Conservation (phyloP, 225 moss, liverwort and hornwort species). For the Marchantia polymorpha region DNA sequence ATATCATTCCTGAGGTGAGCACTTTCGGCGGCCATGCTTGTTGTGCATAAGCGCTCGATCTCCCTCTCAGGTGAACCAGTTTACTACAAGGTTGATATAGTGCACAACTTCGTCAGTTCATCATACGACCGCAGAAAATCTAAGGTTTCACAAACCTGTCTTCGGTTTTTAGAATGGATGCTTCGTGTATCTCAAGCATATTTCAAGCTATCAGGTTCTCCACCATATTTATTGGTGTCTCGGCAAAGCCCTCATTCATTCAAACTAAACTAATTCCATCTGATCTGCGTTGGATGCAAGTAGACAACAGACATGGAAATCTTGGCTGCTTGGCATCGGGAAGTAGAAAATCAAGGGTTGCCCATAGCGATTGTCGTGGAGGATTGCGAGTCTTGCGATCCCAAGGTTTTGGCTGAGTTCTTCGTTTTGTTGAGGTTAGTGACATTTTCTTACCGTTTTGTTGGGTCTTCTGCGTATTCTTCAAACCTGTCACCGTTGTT, state of each 20-base stretch:
- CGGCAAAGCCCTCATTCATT: neutral
- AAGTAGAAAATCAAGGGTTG: constrained; percentile 55
- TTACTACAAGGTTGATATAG: neutral
- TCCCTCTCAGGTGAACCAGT: neutral
- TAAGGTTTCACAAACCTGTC: too few relatives aligned
- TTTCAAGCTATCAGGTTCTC: neutral
- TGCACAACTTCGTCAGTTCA: neutral
- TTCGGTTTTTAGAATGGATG: too few relatives aligned
- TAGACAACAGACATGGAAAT: constrained; percentile 99
- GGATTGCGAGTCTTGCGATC: constrained; percentile 76
- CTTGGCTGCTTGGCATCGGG: constrained; percentile 78
- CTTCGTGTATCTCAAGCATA: too few relatives aligned
- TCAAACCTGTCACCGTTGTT: neutral
- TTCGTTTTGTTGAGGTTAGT: constrained; percentile 67
- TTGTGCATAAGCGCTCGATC: neutral
- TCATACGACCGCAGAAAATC: neutral
- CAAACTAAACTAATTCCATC: neutral
- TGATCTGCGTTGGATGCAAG: neutral
- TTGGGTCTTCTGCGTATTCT: neutral
- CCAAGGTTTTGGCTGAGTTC: constrained; percentile 68
- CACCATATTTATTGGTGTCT: too few relatives aligned
- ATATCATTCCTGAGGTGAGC: constrained; percentile 66
- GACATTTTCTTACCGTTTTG: neutral
- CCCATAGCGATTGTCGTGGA: constrained; percentile 74
- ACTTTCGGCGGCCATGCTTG: neutral